These are phyloP conservation scores for Gossypium trilobum DNA, from an alignment of 441 rosid species.

Conservation along the genomic window DNA sequence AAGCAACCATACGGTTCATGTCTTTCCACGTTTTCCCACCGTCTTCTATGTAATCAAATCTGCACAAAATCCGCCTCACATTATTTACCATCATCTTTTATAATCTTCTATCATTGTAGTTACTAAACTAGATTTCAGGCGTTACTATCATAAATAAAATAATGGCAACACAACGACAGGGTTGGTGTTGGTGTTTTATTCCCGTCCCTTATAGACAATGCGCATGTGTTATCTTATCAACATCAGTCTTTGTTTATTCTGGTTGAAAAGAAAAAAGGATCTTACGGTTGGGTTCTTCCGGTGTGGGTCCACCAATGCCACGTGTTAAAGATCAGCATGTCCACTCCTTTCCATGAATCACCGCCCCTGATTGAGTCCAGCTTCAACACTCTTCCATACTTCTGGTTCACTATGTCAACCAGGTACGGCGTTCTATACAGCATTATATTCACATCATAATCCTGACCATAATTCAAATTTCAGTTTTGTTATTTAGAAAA, in stretches of 20 bases:
- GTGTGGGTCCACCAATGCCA: constrained; percentile 84
- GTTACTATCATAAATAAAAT: background rate
- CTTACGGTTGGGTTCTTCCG: constrained; percentile 46
- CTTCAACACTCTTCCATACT: constrained; percentile 40
- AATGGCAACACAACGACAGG: background rate
- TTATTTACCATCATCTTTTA: background rate
- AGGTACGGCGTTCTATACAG: constrained; percentile 47
- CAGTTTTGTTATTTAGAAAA: no score
- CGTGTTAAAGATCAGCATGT: constrained; percentile 52
- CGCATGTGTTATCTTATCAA: background rate
- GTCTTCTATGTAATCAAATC: constrained; percentile 53
- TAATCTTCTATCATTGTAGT: background rate
- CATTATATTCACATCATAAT: constrained; percentile 37
- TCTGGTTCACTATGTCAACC: constrained; percentile 41
- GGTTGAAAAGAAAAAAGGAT: background rate
- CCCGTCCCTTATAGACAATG: background rate
- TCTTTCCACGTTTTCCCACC: constrained; percentile 41
- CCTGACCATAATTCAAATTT: constrained; percentile 23
- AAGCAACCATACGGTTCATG: constrained; percentile 52
- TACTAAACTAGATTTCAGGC: background rate
- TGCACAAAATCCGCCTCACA: constrained; percentile 13
- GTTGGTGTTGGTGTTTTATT: background rate
- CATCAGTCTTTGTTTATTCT: background rate
- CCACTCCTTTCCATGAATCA: constrained; percentile 57
- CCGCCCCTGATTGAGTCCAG: constrained; percentile 50